Evolutionary conservation across 2,329 filamentous ascomycete species (phyloP), one percentile per base, ranked within the genome.

Genomic region (Colletotrichum lini): DNA sequence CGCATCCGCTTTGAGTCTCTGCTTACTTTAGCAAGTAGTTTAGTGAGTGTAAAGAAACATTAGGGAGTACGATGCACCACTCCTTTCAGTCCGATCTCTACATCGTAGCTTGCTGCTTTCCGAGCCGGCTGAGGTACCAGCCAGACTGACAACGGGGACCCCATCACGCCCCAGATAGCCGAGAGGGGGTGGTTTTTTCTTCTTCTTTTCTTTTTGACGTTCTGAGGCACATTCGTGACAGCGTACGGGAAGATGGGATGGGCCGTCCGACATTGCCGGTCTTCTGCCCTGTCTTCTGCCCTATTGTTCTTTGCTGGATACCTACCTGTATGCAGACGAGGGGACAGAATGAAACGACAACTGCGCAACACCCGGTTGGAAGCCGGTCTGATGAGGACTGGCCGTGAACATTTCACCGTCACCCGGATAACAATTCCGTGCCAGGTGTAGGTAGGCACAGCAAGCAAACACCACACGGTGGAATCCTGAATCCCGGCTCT

Each of bases 211-310:
- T n/a, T 50, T 61, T 64, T 69, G 65, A 68, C 65, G 30, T 64
- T 72, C 69, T 68, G 69, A 72, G 58, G 69, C 69, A 69, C 45
- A 30, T 64, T 47, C 69, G 65, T 68, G 58, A 64, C 65, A 59
- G 69, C 58, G 45, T 54, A 38, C 21, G 64, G 57, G 23, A 38
- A 68, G 40, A 68, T 68, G 58, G n/a, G 68, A 71, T 59, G 68
- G 30, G 47, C 42, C 68, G 68, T 71, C 65, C 68, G 65, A 71
- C 65, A 13, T 64, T 38, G 44, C 65, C 65, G 45, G 52, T 30
- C 30, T 30, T 5, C 30, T 26, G 26, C 26, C 26, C 26, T 26
- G 52, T 49, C 44, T 59, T 30, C 30, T 30, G 5, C 30, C 30
- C 30, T 30, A 8, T 30, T 8, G 30, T 30, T 30, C 30, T 8